Evolutionary conservation across 2,329 filamentous ascomycete genomes (phyloP), one percentile per base, ranked within the genome.

Genomic region (Thermothelomyces thermophilus): DNA sequence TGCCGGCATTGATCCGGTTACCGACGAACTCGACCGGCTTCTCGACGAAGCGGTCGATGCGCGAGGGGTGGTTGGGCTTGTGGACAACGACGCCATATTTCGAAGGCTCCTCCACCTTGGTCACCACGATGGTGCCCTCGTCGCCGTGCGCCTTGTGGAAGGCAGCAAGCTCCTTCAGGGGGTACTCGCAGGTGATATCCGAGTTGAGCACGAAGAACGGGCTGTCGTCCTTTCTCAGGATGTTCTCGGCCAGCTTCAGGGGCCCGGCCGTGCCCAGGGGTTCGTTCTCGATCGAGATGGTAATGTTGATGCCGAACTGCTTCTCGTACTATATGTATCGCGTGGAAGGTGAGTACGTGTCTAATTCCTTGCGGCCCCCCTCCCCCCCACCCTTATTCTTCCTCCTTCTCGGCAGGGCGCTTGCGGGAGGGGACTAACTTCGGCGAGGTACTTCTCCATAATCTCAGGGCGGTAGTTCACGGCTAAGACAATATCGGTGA

Each of bases 131-230:
- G 60, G 91, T 98, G 60, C 91, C 93, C 76, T 98, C 93, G 45
- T 95, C 82, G 53, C 91, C 93, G 70, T 98, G 93, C 51, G 74
- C 73, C 72, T 87, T 91, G 81, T 97, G 93, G 81, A 95, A 97
- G 17, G 83, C 83, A 54, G 87, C 87, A 45, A 97, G 82, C 62
- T 95, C 79, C 68, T 87, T 76, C 76, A 98, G 96, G 49, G 91
- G 93, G 70, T 91, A 97, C 62, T 97, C 90, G 81, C 91, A 98
- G 68, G 95, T 97, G 65, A 98, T 84, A 66, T 98, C 91, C 47
- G 90, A 94, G 79, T 98, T 98, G 62, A 98, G 84, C 48, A 98
- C 93, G 71, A 98, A 97, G 77, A 97, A 97, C 48, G 93, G 93
- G 20, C 81, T 76, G 69, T 96, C 87, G 67, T 96, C 90, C 75